Evolutionary conservation across 2,329 filamentous ascomycete genomes (phyloP).

Genomic region (Dothistroma septosporum): DNA sequence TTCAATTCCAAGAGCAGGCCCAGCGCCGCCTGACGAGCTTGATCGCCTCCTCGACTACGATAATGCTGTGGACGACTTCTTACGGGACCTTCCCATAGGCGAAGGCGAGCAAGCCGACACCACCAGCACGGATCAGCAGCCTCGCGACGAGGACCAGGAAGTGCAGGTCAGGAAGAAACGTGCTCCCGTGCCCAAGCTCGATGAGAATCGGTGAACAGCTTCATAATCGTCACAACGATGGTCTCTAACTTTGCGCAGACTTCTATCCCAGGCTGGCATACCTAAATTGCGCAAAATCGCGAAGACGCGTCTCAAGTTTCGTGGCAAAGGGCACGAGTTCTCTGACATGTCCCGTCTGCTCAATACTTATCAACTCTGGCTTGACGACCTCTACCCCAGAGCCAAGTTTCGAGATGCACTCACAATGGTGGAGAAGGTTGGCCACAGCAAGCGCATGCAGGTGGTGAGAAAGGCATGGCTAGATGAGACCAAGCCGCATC

Average conservation of each 20-base stretch:
- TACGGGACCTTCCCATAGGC: conserved; percentile 41
- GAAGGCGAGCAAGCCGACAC: conserved; percentile 37
- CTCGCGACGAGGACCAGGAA: conserved; percentile 75
- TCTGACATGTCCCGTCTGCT: conserved; percentile 77
- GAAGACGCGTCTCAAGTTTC: conserved; percentile 67
- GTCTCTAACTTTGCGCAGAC: conserved; percentile 43
- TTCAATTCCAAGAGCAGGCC: conserved; percentile 18
- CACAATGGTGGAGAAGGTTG: conserved; percentile 85
- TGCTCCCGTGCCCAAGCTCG: conserved; percentile 76
- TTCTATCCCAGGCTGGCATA: conserved; percentile 80
- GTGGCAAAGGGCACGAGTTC: conserved; percentile 95
- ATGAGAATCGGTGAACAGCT: conserved; percentile 63
- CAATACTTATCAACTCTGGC: conserved; percentile 91
- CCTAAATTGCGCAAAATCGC: conserved; percentile 72
- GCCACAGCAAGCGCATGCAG: conserved; percentile 76
- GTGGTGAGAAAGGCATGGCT: conserved; percentile 78
- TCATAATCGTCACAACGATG: not conserved
- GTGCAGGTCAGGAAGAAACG: conserved; percentile 75
- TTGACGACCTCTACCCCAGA: conserved; percentile 92
- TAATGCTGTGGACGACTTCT: conserved; percentile 52
- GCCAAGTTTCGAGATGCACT: conserved; percentile 90
- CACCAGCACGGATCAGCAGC: conserved; percentile 40
- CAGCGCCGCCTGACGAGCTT: conserved; percentile 44
- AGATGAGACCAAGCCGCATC: conserved; percentile 61
- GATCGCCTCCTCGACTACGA: conserved; percentile 76